Evolutionary conservation across 768 basidiomycete species (phyloP).

Genomic region (Royoungia palumana): DNA sequence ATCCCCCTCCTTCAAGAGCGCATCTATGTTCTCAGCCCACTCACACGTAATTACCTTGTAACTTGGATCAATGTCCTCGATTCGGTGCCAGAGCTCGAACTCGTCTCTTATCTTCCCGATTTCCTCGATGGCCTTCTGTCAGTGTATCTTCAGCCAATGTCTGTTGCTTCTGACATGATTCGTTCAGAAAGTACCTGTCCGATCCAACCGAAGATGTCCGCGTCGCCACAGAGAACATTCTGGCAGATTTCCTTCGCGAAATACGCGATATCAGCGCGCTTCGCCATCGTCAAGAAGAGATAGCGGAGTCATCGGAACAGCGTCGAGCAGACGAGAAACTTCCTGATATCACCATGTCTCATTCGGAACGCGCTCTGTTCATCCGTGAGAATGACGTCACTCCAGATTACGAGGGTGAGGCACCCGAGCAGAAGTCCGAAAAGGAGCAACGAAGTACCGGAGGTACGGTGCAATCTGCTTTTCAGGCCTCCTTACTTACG

Average conservation of each 20-base stretch:
- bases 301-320: constrained; percentile 38
- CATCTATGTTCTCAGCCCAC: constrained; percentile 93
- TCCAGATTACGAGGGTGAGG: constrained; percentile 40
- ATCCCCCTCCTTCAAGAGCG: constrained; percentile 91
- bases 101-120: constrained; percentile 91
- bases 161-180: constrained; percentile 4
- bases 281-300: constrained; percentile 60
- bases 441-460: constrained; percentile 61
- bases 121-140: constrained; percentile 92
- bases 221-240: constrained; percentile 82
- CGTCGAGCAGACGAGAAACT: constrained; percentile 50
- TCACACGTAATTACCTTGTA: constrained; percentile 94
- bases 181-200: constrained; percentile 81
- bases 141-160: constrained; percentile 30
- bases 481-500: constrained; percentile 4
- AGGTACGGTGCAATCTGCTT: constrained; percentile 37
- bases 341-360: constrained; percentile 56
- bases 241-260: constrained; percentile 88
- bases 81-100: constrained; percentile 93
- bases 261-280: constrained; percentile 82
- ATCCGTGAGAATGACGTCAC: constrained; percentile 45
- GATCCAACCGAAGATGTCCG: constrained; percentile 94
- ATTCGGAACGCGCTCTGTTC: constrained; percentile 55
- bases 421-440: constrained; percentile 41
- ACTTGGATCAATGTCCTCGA: constrained; percentile 96